Conservation (phyloP, 768 basidiomycete species). For the Lyophyllum semitale region DNA sequence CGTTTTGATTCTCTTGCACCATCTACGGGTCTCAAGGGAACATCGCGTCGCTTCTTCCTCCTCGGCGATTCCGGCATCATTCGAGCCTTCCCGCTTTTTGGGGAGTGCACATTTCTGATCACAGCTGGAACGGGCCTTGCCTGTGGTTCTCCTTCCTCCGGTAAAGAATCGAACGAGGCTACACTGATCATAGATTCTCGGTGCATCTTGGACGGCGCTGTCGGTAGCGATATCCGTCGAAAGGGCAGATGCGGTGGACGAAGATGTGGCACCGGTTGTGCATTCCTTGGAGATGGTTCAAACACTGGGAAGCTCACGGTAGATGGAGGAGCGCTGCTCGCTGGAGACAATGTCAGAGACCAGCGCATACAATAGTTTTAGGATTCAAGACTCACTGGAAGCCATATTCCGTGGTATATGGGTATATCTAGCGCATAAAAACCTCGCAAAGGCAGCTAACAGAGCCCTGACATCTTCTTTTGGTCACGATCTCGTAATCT, state of each 20-base stretch:
- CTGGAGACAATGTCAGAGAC: neutral
- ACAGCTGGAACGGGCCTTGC: conserved; percentile 29
- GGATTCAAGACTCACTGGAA: neutral
- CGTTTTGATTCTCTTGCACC: conserved; percentile 57
- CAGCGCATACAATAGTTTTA: neutral
- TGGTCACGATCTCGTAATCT: neutral
- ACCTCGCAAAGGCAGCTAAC: neutral
- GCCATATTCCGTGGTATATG: neutral
- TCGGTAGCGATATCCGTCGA: conserved; percentile 62
- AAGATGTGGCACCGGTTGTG: conserved; percentile 31
- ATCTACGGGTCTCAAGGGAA: conserved; percentile 41
- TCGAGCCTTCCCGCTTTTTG: conserved; percentile 29
- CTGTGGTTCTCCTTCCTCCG: conserved; percentile 46
- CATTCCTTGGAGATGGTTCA: conserved; percentile 20
- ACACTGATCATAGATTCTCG: conserved; percentile 71
- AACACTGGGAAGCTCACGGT: conserved; percentile 28
- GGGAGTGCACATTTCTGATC: conserved; percentile 28
- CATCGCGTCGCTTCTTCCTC: conserved; percentile 36
- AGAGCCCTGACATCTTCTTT: neutral
- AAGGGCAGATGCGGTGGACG: conserved; percentile 57
- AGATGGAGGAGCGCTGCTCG: conserved; percentile 14
- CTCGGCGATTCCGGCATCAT: conserved; percentile 43
- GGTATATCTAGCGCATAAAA: neutral
- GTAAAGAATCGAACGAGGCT: conserved; percentile 71
- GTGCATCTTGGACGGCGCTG: conserved; percentile 50